Conservation (phyloP, 2,329 filamentous ascomycete genomes). For the Aureobasidium melanogenum region DNA sequence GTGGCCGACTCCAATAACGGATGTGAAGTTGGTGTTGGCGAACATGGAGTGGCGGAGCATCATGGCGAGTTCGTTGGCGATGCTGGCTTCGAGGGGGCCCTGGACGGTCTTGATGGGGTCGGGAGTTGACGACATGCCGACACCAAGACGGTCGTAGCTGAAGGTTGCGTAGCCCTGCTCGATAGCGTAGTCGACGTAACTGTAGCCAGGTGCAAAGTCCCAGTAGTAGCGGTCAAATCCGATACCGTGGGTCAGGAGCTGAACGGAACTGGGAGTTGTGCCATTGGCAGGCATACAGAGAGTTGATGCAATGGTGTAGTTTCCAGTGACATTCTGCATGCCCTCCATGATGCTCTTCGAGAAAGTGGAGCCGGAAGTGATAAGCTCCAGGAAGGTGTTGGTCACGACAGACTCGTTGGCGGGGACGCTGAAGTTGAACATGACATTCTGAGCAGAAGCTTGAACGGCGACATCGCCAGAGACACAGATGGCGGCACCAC, state of each 20-base stretch:
- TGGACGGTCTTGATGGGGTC: conserved; percentile 32
- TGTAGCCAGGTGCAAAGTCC: conserved; percentile 31
- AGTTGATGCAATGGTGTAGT: conserved; percentile 16
- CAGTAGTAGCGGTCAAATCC: conserved; percentile 29
- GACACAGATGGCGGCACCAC: conserved; percentile 22
- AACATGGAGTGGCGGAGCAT: conserved; percentile 24
- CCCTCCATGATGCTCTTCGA: conserved; percentile 13
- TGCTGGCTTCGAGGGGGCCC: conserved; percentile 28
- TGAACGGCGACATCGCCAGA: conserved; percentile 21
- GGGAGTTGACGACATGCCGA: conserved; percentile 29
- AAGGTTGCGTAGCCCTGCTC: conserved; percentile 31
- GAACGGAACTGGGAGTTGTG: conserved; percentile 21
- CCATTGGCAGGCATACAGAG: conserved; percentile 20
- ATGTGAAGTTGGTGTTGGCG: conserved; percentile 22
- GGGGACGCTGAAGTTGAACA: conserved; percentile 21
- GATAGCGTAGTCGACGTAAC: conserved; percentile 34
- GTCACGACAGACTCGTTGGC: conserved; percentile 22
- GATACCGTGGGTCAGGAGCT: conserved; percentile 34
- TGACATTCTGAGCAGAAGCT: conserved; percentile 21
- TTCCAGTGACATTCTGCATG: conserved; percentile 14
- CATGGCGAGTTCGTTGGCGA: conserved; percentile 27
- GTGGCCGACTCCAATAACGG: conserved; percentile 33
- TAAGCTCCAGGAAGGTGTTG: conserved; percentile 18
- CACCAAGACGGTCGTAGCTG: conserved; percentile 35
- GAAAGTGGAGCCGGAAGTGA: conserved; percentile 15